phyloP scores from a whole-genome alignment of 805 yeast genomes.

The Zygosaccharomyces lentus region DNA sequence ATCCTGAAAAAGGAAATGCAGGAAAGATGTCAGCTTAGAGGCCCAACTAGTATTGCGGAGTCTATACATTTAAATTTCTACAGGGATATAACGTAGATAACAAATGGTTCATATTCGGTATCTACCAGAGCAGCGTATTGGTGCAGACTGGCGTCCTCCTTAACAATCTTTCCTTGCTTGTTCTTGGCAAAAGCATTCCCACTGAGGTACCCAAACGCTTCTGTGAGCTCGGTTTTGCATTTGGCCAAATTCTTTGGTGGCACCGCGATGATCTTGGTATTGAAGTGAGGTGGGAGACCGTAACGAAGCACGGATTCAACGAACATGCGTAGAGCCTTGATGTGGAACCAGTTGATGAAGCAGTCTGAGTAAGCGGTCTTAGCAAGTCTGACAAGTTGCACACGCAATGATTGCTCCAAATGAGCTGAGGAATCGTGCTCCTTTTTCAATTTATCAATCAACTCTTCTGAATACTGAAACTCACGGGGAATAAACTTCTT shows the following conservation, averaged over 20 bases:
- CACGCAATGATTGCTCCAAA: slow-evolving; percentile 65
- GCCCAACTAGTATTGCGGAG: background rate
- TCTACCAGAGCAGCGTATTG: slow-evolving; percentile 93
- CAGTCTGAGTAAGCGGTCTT: slow-evolving; percentile 88
- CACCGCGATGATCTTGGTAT: slow-evolving; percentile 44
- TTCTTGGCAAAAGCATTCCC: slow-evolving; percentile 80
- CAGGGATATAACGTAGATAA: slow-evolving; percentile 47
- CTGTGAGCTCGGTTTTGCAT: slow-evolving; percentile 66
- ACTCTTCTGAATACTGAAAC: slow-evolving; percentile 76
- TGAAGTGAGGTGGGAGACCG: slow-evolving; percentile 93
- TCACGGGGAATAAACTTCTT: slow-evolving; percentile 90
- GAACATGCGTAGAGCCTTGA: slow-evolving; percentile 79
- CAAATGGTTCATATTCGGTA: slow-evolving; percentile 95
- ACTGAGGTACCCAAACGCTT: slow-evolving; percentile 81
- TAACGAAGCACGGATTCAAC: slow-evolving; percentile 93
- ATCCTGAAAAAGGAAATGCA: slow-evolving; percentile 1
- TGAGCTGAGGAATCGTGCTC: slow-evolving; percentile 75
- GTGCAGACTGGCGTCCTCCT: slow-evolving; percentile 58
- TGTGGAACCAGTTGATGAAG: slow-evolving; percentile 81
- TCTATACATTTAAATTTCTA: slow-evolving; percentile 10
- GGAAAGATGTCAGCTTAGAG: background rate
- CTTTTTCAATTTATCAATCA: slow-evolving; percentile 63
- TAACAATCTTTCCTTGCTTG: slow-evolving; percentile 56
- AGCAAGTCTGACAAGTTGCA: slow-evolving; percentile 77
- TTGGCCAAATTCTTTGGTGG: slow-evolving; percentile 46